Conservation (phyloP, 2,329 filamentous ascomycete genomes). For the Arthrobotrys entomopaga region DNA sequence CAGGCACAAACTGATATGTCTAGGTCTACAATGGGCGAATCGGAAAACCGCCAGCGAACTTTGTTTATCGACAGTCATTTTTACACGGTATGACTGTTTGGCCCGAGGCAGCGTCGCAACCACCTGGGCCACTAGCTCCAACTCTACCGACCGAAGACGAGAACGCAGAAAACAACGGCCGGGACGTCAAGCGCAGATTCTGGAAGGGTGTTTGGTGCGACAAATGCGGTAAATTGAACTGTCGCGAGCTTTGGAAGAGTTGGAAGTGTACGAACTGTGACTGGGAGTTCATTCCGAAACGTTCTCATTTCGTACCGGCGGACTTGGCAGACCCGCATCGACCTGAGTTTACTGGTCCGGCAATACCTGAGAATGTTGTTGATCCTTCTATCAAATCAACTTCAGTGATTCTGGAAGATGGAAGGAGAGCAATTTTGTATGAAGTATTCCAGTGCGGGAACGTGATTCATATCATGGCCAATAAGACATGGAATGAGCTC, state of each 20-base stretch:
- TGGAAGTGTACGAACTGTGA: slow-evolving; percentile 70
- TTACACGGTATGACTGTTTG: slow-evolving; percentile 58
- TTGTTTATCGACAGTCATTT: slow-evolving; percentile 56
- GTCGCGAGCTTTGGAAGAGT: slow-evolving; percentile 70
- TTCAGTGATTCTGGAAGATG: slow-evolving; percentile 59
- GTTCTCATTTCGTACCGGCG: slow-evolving; percentile 60
- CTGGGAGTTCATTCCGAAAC: slow-evolving; percentile 66
- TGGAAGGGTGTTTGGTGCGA: slow-evolving; percentile 76
- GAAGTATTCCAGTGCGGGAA: slow-evolving; percentile 63
- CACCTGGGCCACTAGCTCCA: slow-evolving; percentile 33
- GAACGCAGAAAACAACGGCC: slow-evolving; percentile 27
- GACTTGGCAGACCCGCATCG: slow-evolving; percentile 61
- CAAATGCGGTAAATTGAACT: slow-evolving; percentile 70
- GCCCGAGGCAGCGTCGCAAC: slow-evolving; percentile 32
- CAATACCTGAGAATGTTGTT: slow-evolving; percentile 56
- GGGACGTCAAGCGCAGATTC: slow-evolving; percentile 61
- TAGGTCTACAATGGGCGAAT: slow-evolving; percentile 27
- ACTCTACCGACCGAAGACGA: slow-evolving; percentile 34
- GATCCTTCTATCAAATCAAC: slow-evolving; percentile 60
- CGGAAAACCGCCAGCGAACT: slow-evolving; percentile 16
- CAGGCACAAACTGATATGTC: background rate
- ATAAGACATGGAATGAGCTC: slow-evolving; percentile 66
- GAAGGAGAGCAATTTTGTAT: slow-evolving; percentile 61
- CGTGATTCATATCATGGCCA: slow-evolving; percentile 70
- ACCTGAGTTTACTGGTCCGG: slow-evolving; percentile 59